Conservation (phyloP, 148 eudicot species). For the Heliosperma pusillum region DNA sequence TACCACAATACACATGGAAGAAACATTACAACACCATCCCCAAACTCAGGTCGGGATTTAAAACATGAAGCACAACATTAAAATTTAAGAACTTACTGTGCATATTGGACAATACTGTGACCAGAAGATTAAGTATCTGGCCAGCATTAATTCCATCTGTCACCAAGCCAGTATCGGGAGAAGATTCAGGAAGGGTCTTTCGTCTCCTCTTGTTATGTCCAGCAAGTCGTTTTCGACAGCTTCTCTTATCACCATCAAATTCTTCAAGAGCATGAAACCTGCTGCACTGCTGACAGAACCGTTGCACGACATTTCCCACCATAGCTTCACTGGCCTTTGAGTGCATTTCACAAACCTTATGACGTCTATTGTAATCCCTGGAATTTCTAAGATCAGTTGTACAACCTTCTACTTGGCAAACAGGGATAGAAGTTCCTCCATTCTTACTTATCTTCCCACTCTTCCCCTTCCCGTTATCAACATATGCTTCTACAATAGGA, state of each 20-base stretch:
- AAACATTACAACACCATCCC: not conserved
- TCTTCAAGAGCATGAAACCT: slow-evolving; percentile 93
- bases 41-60: not conserved
- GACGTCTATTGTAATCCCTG: slow-evolving; percentile 85
- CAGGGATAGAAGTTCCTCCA: slow-evolving; percentile 44
- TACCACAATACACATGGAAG: not conserved
- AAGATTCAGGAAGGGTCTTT: slow-evolving; percentile 73
- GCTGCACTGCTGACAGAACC: slow-evolving; percentile 99
- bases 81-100: slow-evolving; percentile 49
- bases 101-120: slow-evolving; percentile 67
- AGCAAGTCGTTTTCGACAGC: slow-evolving; percentile 92
- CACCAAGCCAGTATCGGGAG: slow-evolving; percentile 36
- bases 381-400: slow-evolving; percentile 64
- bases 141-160: slow-evolving; percentile 57
- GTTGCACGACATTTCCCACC: slow-evolving; percentile 68
- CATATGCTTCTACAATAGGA: slow-evolving; percentile 46
- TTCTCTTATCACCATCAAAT: slow-evolving; percentile 96
- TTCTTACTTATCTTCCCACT: slow-evolving; percentile 66
- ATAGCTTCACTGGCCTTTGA: slow-evolving; percentile 68
- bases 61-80: not conserved
- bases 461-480: slow-evolving; percentile 44
- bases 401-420: slow-evolving; percentile 90
- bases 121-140: slow-evolving; percentile 54
- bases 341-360: slow-evolving; percentile 86
- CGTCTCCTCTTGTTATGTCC: slow-evolving; percentile 91